Evolutionary conservation across 2,329 filamentous ascomycete genomes (phyloP).

Genomic region (Ascochyta lentis): DNA sequence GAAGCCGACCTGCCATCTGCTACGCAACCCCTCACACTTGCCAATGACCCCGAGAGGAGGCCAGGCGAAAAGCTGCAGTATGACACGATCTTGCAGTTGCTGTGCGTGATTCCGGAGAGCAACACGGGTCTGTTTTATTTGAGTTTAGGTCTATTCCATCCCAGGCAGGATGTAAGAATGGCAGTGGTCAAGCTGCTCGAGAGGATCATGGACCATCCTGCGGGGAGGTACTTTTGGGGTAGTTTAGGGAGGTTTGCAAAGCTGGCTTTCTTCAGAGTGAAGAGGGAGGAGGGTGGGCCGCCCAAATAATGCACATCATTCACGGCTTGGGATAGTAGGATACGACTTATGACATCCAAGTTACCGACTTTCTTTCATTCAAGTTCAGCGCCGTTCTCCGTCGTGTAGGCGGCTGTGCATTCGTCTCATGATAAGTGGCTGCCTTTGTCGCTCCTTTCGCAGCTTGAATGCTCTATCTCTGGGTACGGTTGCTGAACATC

Average conservation of each 20-base stretch:
- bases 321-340: neutral
- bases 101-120: conserved; percentile 82
- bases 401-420: too few species aligned
- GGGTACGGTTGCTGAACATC: too few species aligned
- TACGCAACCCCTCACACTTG: conserved; percentile 31
- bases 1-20: conserved; percentile 28
- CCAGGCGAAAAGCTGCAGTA: conserved; percentile 42
- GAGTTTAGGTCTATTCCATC: conserved; percentile 89
- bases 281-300: conserved; percentile 60
- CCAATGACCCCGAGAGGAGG: conserved; percentile 33
- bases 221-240: conserved; percentile 91
- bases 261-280: conserved; percentile 80
- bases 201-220: conserved; percentile 83
- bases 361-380: too few species aligned
- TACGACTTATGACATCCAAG: neutral
- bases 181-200: conserved; percentile 81
- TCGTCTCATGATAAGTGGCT: too few species aligned
- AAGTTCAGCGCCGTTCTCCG: too few species aligned
- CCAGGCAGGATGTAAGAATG: conserved; percentile 77
- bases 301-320: neutral
- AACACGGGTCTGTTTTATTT: conserved; percentile 91
- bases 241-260: conserved; percentile 87
- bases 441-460: too few species aligned
- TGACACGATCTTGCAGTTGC: conserved; percentile 62
- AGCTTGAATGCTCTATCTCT: too few species aligned